Evolutionary conservation across 192 early-diverging fungal genomes (phyloP).

Genomic region (Paraglomus occultum): DNA sequence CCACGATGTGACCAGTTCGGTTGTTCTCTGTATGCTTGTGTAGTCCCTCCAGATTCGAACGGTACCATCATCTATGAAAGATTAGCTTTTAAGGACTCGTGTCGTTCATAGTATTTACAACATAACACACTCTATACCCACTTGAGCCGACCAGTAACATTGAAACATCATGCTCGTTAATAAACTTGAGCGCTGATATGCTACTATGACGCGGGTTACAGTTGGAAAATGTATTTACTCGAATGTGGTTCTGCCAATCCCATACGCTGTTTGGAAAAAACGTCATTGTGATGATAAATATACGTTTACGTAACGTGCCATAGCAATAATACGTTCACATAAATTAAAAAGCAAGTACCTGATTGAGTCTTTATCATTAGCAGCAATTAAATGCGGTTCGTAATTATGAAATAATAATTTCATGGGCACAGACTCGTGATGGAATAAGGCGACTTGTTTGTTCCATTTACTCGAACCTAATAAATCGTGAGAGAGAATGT

Average conservation of each 20-base stretch:
- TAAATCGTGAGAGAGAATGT: conserved; percentile 1
- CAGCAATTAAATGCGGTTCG: conserved; percentile 80
- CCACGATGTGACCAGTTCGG: conserved; percentile 73
- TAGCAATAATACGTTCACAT: background rate
- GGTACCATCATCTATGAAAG: conserved; percentile 67
- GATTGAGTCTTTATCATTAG: conserved; percentile 67
- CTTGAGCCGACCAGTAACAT: conserved; percentile 83
- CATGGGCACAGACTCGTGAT: conserved; percentile 52
- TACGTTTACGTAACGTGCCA: background rate
- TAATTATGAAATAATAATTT: conserved; percentile 76
- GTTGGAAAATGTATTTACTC: conserved; percentile 66
- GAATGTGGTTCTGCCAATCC: conserved; percentile 65
- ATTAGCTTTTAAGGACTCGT: background rate
- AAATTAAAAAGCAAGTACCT: conserved; percentile 44
- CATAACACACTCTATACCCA: conserved; percentile 26
- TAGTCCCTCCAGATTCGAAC: conserved; percentile 75
- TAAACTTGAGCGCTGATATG: conserved; percentile 75
- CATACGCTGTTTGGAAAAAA: conserved; percentile 54
- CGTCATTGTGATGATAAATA: background rate
- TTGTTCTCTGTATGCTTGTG: conserved; percentile 46
- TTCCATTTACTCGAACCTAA: conserved; percentile 59
- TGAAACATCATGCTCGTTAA: conserved; percentile 89
- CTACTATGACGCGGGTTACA: conserved; percentile 64
- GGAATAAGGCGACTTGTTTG: conserved; percentile 47
- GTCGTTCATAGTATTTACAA: too few relatives aligned